phyloP scores from a whole-genome alignment of 2,329 filamentous ascomycete species.

The Aspergillus aculeatus region DNA sequence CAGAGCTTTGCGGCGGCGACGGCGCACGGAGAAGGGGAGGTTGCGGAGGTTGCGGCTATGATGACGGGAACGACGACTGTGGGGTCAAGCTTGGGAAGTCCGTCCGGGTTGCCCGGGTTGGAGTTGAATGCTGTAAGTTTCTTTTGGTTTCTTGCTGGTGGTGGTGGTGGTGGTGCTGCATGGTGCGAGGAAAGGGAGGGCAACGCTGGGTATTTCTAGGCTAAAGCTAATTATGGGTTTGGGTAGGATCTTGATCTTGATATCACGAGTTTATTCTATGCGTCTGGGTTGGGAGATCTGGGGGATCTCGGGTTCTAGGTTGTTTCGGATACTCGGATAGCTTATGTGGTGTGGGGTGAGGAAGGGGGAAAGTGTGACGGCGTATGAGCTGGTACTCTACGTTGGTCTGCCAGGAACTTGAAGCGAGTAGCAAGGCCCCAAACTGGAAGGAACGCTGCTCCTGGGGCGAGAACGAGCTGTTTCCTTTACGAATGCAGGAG shows the following conservation, averaged over 20 bases:
- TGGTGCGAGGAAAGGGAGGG: too few relatives aligned
- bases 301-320: neutral
- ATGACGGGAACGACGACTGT: neutral
- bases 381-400: too few relatives aligned
- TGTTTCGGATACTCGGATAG: neutral
- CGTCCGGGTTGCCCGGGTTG: neutral
- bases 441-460: too few relatives aligned
- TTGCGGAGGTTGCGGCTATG: neutral
- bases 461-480: too few relatives aligned
- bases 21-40: neutral
- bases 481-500: too few relatives aligned
- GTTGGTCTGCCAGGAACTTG: too few relatives aligned
- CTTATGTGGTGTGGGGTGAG: neutral
- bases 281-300: neutral
- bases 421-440: too few relatives aligned
- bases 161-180: too few relatives aligned
- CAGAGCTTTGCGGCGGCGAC: neutral
- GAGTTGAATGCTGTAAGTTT: neutral
- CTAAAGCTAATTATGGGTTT: neutral
- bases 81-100: neutral
- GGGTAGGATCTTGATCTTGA: neutral
- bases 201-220: neutral
- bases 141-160: too few relatives aligned
- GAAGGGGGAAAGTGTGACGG: neutral
- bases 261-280: constrained; percentile 1